A percentile compares a stretch with the other conserved stretches of the same genome.
Conservation (phyloP, 805 yeast genomes). For the Metschnikowia cerradonensis region DNA sequence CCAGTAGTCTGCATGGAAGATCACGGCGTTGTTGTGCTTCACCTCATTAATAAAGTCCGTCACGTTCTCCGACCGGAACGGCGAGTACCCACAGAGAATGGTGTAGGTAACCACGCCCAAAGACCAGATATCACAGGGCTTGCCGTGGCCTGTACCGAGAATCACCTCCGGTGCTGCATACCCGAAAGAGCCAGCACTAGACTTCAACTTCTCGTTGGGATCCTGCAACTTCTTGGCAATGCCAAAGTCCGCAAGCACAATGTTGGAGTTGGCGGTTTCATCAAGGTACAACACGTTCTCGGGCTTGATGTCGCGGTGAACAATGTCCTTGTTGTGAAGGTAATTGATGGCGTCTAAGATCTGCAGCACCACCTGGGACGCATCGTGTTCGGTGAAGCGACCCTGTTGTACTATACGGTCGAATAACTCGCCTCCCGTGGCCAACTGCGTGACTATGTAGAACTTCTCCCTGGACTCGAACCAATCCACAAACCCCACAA, state of each 20-base stretch:
- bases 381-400: conserved; percentile 84
- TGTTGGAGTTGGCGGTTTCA: conserved; percentile 51
- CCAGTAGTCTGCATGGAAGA: conserved; percentile 89
- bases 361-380: conserved; percentile 69
- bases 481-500: conserved; percentile 89
- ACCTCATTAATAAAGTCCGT: conserved; percentile 81
- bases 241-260: conserved; percentile 94
- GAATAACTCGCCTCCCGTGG: conserved; percentile 93
- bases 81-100: conserved; percentile 85
- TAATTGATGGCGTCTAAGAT: conserved; percentile 75
- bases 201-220: conserved; percentile 56
- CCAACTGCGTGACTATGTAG: conserved; percentile 89
- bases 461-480: conserved; percentile 90
- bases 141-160: conserved; percentile 80
- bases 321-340: conserved; percentile 71
- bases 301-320: conserved; percentile 92
- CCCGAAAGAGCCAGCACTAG: conserved; percentile 90
- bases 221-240: conserved; percentile 74
- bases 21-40: conserved; percentile 64
- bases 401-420: conserved; percentile 81
- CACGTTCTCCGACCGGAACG: conserved; percentile 81
- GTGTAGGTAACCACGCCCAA: conserved; percentile 92
- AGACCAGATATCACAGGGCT: conserved; percentile 95
- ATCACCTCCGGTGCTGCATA: conserved; percentile 97
- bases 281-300: conserved; percentile 79